Evolutionary conservation across 2,329 filamentous ascomycete species (phyloP).

Genomic region (Elsinoe arachidis): DNA sequence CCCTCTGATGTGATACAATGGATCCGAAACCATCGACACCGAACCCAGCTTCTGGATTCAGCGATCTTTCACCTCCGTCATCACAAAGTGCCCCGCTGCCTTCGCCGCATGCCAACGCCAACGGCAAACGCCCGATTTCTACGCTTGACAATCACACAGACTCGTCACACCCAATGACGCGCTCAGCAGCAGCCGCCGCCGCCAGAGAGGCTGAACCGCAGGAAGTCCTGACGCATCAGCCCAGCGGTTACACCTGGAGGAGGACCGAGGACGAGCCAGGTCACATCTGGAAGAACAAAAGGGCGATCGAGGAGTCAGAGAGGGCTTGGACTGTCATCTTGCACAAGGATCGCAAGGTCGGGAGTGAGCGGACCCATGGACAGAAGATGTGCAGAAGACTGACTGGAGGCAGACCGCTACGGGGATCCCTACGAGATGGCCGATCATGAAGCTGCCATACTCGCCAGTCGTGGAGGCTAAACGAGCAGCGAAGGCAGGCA

Average conservation of each 20-base stretch:
- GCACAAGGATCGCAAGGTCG: constrained; percentile 37
- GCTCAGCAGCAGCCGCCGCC: neutral
- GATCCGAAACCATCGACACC: constrained; percentile 35
- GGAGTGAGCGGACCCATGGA: constrained; percentile 20
- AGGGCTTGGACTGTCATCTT: constrained; percentile 42
- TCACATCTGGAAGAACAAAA: constrained; percentile 47
- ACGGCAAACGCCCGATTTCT: constrained; percentile 31
- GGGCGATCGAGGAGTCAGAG: constrained; percentile 47
- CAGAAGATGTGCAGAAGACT: neutral
- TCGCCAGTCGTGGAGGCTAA: neutral
- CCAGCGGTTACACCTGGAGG: constrained; percentile 27
- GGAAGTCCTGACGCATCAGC: constrained; percentile 21
- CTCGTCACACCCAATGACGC: constrained; percentile 15
- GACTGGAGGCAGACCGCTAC: constrained; percentile 22
- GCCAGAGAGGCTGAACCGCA: neutral
- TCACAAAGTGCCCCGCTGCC: constrained; percentile 35
- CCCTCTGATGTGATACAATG: constrained; percentile 14
- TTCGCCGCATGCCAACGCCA: constrained; percentile 25
- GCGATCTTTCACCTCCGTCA: constrained; percentile 47
- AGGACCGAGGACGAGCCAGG: constrained; percentile 38
- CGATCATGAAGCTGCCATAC: constrained; percentile 25
- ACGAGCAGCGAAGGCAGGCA: neutral
- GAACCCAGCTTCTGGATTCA: constrained; percentile 22
- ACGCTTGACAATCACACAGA: constrained; percentile 26
- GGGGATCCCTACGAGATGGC: constrained; percentile 29